Evolutionary conservation across 2,329 filamentous ascomycete species (phyloP), one percentile per base, ranked within the genome.

Genomic region (Apiospora phragmitis): DNA sequence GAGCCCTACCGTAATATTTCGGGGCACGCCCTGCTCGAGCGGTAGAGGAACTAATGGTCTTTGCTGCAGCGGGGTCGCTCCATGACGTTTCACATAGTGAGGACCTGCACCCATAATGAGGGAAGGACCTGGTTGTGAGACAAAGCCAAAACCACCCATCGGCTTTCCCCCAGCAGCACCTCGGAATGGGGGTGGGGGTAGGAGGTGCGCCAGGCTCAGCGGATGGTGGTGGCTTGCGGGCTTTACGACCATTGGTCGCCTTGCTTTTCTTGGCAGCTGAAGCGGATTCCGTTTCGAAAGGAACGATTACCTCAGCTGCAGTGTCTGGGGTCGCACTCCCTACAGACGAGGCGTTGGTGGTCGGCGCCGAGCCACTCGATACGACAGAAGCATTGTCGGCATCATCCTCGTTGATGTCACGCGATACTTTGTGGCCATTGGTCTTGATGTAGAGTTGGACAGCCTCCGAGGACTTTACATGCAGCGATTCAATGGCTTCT

Each of bases 401-500:
- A 12, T 73, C 71, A 24, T 74, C 41, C 16, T 72, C 70, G 45
- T 73, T 76, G 55, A 71, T 62, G 59, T 74, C 73, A 14, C 71
- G 73, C 18, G 75, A 75, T 12, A 67, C 69, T 12, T 72, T 65
- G 73, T 77, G 78, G 43, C 77, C 78, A 67, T 79, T 76, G 70
- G 73, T 72, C 26, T 41, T 71, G 59, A 76, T 74, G 70, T 78
- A 77, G 3, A 77, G 69, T 65, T 77, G 71, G n/a, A 73, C 70
- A 7, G 78, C 78, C 49, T 79, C 75, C 41, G 73, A 75, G n/a
- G 78, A 79, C 68, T 78, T 79, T 4, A 67, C 69, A 47, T 76
- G 75, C 1, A 80, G 75, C 14, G 76, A 78, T 26, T 74, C 73
- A 66, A 79, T 59, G 55, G 78, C 77, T 38, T 71, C 70, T 24